These are phyloP conservation scores for Diaporthe nobilis DNA, from an alignment of 2,329 filamentous ascomycete genomes.

Conservation along the genomic window DNA sequence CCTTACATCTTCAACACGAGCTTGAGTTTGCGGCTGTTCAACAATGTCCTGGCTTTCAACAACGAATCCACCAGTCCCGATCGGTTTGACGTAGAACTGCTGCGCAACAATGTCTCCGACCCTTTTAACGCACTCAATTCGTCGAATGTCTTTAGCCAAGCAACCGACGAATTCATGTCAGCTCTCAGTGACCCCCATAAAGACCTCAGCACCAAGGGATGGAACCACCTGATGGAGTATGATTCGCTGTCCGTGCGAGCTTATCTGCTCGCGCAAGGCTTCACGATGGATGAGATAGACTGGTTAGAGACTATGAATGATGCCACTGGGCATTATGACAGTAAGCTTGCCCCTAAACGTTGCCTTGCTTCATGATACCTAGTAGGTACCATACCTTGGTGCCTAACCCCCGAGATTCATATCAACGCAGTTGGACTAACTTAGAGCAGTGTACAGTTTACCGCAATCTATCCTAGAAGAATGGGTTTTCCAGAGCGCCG, in stretches of 20 bases:
- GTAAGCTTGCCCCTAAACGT: neutral
- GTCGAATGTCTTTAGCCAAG: neutral
- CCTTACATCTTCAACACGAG: slow-evolving; percentile 44
- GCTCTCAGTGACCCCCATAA: neutral
- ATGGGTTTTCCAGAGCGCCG: slow-evolving; percentile 46
- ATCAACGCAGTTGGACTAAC: neutral
- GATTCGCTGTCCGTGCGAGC: slow-evolving; percentile 44
- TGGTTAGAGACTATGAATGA: slow-evolving; percentile 48
- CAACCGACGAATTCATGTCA: neutral
- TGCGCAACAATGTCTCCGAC: neutral
- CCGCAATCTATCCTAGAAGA: slow-evolving; percentile 45
- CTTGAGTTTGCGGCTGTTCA: slow-evolving; percentile 45
- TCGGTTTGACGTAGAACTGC: slow-evolving; percentile 39
- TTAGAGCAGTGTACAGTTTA: slow-evolving; percentile 40
- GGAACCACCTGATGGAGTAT: slow-evolving; percentile 45
- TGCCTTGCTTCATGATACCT: neutral
- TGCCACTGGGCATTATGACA: slow-evolving; percentile 46
- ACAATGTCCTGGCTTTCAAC: slow-evolving; percentile 40
- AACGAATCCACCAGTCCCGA: slow-evolving; percentile 37
- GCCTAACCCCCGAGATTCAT: neutral
- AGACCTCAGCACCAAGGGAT: slow-evolving; percentile 31
- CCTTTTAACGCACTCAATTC: neutral
- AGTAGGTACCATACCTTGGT: neutral
- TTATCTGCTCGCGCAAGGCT: slow-evolving; percentile 46
- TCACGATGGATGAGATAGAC: slow-evolving; percentile 50